Conservation (phyloP, 805 yeast genomes). For the Alloascoidea hylecoeti region DNA sequence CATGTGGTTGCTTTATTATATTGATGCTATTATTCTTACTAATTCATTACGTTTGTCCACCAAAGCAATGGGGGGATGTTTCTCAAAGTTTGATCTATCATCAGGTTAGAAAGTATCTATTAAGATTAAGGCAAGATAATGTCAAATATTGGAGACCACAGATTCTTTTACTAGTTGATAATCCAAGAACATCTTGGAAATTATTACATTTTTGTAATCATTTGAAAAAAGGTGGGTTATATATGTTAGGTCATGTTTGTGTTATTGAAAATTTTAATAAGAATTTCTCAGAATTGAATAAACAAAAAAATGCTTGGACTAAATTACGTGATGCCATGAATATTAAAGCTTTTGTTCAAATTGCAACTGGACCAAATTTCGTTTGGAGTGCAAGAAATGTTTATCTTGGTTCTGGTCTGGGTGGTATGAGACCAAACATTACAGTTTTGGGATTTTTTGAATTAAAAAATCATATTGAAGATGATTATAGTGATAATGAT, state of each 20-base stretch:
- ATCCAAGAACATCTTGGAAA: constrained; percentile 88
- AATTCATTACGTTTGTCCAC: constrained; percentile 87
- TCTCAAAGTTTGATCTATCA: constrained; percentile 92
- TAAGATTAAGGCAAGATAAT: constrained; percentile 77
- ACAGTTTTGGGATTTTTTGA: constrained; percentile 87
- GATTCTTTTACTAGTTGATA: constrained; percentile 73
- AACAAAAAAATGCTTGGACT: constrained; percentile 72
- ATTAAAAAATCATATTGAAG: constrained; percentile 22
- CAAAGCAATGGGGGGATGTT: constrained; percentile 97
- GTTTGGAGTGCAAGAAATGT: constrained; percentile 95
- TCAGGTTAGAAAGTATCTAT: constrained; percentile 84
- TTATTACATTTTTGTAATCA: constrained; percentile 87
- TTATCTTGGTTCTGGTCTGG: constrained; percentile 87
- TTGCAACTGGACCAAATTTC: constrained; percentile 73
- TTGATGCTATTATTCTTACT: constrained; percentile 53
- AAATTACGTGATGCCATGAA: constrained; percentile 64
- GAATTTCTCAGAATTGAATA: constrained; percentile 52
- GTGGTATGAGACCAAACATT: constrained; percentile 96
- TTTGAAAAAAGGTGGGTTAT: constrained; percentile 89
- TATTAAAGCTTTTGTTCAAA: constrained; percentile 89
- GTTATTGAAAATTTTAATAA: constrained; percentile 47
- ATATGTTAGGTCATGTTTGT: constrained; percentile 85
- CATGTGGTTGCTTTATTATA: constrained; percentile 57
- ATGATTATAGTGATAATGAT: neutral
- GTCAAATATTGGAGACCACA: constrained; percentile 99